Conservation (phyloP, 2,329 filamentous ascomycete genomes). For the Cladosporium phlei region DNA sequence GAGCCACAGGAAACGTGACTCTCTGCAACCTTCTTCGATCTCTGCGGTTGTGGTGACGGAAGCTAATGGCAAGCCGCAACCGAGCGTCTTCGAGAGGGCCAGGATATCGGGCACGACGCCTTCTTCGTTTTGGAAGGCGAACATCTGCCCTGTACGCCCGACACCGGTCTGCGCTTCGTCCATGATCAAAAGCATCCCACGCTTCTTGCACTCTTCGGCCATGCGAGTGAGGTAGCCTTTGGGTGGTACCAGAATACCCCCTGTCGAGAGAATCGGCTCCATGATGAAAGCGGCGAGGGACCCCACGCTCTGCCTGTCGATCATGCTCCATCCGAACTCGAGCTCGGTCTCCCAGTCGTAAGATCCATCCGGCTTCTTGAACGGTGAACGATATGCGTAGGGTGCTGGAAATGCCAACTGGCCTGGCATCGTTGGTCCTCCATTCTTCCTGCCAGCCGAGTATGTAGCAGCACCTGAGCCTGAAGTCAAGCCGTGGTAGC, state of each 20-base stretch:
- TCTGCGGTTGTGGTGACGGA: constrained; percentile 20
- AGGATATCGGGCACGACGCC: constrained; percentile 45
- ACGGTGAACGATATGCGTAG: constrained; percentile 58
- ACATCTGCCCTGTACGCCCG: constrained; percentile 31
- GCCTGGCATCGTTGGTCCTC: constrained; percentile 50
- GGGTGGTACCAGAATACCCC: constrained; percentile 36
- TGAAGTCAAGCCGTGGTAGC: constrained; percentile 59
- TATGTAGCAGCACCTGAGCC: constrained; percentile 52
- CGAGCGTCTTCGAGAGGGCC: constrained; percentile 21
- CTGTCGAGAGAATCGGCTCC: constrained; percentile 56
- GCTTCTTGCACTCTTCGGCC: constrained; percentile 26
- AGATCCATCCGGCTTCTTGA: constrained; percentile 53
- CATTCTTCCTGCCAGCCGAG: constrained; percentile 47
- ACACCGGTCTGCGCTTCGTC: constrained; percentile 37
- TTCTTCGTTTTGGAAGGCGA: constrained; percentile 23
- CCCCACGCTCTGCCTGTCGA: constrained; percentile 56
- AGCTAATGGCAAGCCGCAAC: constrained; percentile 20
- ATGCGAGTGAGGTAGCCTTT: constrained; percentile 11
- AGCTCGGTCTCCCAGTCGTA: constrained; percentile 64
- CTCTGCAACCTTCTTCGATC: constrained; percentile 17
- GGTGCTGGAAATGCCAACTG: constrained; percentile 55
- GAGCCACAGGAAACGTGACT: constrained; percentile 19
- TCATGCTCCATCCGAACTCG: constrained; percentile 56
- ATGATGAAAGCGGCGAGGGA: constrained; percentile 61
- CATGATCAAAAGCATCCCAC: constrained; percentile 34